Percentiles rank a stretch among this genome's conserved stretches.
phyloP scores from a whole-genome alignment of 2,329 filamentous ascomycete species.

The Neonectria hederae region DNA sequence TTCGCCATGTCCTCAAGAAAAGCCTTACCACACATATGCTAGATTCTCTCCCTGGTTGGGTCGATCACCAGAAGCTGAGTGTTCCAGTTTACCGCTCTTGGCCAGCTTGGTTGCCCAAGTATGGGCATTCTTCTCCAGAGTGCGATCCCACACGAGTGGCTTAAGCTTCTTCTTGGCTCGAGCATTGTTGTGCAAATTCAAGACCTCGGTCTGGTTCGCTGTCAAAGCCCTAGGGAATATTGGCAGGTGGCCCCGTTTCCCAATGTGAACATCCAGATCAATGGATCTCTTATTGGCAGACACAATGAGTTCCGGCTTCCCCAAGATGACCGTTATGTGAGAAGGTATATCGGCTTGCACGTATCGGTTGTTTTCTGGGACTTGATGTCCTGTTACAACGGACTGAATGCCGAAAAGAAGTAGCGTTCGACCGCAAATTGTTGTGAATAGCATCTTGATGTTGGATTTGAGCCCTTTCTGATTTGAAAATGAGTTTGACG shows the following conservation, averaged over 20 bases:
- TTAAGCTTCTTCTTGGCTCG: conserved; percentile 30
- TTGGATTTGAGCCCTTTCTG: neutral
- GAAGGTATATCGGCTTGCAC: neutral
- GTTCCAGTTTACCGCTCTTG: conserved; percentile 21
- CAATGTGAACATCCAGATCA: neutral
- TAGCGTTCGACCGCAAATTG: conserved; percentile 1
- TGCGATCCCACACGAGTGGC: conserved; percentile 25
- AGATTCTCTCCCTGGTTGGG: conserved; percentile 37
- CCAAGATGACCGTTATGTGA: neutral
- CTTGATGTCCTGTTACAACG: conserved; percentile 4
- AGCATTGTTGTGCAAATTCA: conserved; percentile 32
- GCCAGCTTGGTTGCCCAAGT: conserved; percentile 33
- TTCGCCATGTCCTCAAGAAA: neutral
- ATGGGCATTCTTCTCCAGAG: conserved; percentile 24
- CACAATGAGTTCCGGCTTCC: neutral
- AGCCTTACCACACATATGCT: conserved; percentile 28
- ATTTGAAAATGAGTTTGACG: neutral
- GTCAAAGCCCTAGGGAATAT: conserved; percentile 24
- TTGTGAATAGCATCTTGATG: conserved; percentile 30
- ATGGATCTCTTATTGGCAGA: neutral
- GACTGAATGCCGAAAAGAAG: conserved; percentile 25
- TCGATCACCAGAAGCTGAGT: conserved; percentile 19
- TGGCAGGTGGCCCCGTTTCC: conserved; percentile 2
- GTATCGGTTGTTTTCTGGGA: conserved; percentile 8
- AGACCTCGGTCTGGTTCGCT: conserved; percentile 26